A percentile compares a stretch with the other conserved stretches of the same genome.
phyloP scores from a whole-genome alignment of 1,284 basidiomycete species.

The Sporisorium scitamineum region DNA sequence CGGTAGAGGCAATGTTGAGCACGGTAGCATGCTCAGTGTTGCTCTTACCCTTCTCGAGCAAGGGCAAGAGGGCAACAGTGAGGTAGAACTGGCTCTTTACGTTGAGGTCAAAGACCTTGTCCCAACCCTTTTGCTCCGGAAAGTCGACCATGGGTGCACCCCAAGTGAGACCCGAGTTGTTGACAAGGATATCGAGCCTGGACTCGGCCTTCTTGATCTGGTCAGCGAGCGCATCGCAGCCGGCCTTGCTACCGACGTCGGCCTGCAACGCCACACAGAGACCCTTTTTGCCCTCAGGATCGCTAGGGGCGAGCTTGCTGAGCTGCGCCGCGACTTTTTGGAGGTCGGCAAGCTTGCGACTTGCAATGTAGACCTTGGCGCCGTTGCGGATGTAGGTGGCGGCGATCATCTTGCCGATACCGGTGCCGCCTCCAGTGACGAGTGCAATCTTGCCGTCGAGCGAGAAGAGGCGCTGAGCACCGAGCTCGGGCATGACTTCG shows the following conservation, averaged over 20 bases:
- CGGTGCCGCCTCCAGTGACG: constrained; percentile 77
- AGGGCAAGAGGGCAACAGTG: constrained; percentile 65
- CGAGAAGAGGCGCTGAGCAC: constrained; percentile 76
- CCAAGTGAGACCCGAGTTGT: constrained; percentile 75
- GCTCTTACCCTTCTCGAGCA: constrained; percentile 59
- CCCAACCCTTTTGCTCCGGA: constrained; percentile 80
- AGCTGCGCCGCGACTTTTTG: constrained; percentile 72
- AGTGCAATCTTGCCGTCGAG: constrained; percentile 79
- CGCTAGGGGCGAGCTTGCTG: constrained; percentile 49
- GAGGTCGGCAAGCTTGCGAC: constrained; percentile 77
- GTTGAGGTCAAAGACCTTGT: constrained; percentile 70
- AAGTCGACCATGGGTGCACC: constrained; percentile 80
- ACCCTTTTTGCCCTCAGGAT: constrained; percentile 42
- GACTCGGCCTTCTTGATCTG: constrained; percentile 77
- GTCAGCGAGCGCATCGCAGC: constrained; percentile 80
- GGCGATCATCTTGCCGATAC: constrained; percentile 76
- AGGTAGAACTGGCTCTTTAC: constrained; percentile 69
- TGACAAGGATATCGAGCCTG: constrained; percentile 74
- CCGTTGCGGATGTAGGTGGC: constrained; percentile 83
- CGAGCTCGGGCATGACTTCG: constrained; percentile 73
- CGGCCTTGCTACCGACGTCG: constrained; percentile 75
- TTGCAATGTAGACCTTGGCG: constrained; percentile 83
- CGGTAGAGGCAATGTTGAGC: constrained; percentile 80
- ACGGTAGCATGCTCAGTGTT: constrained; percentile 76
- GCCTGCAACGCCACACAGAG: constrained; percentile 61